Conservation (phyloP, 805 yeast genomes). For the Geotrichum ghanense region DNA sequence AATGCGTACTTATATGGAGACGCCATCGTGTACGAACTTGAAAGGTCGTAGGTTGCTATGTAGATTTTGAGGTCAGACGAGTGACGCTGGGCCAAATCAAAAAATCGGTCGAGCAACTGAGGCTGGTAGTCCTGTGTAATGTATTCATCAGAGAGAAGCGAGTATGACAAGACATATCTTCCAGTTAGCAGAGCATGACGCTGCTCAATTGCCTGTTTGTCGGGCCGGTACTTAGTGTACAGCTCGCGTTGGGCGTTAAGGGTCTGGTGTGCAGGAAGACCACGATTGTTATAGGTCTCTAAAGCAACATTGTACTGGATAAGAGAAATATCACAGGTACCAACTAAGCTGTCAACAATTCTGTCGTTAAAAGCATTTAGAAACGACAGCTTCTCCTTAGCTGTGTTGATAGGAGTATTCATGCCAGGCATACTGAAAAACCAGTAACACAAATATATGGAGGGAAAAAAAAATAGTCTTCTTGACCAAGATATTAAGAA, state of each 20-base stretch:
- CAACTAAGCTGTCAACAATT: not conserved
- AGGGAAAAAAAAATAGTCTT: no score
- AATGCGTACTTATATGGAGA: not conserved
- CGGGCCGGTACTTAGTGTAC: not conserved
- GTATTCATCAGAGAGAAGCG: not conserved
- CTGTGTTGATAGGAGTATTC: not conserved
- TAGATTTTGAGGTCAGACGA: not conserved
- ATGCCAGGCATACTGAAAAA: no score
- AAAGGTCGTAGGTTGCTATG: not conserved
- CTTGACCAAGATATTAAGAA: no score
- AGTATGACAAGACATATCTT: not conserved
- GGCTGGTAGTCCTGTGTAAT: not conserved
- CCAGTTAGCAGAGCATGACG: not conserved
- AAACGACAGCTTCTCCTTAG: not conserved
- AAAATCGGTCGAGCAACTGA: not conserved
- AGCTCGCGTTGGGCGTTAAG: not conserved
- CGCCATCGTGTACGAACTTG: not conserved
- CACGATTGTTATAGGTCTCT: not conserved
- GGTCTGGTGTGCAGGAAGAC: not conserved
- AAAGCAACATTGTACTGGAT: conserved; percentile 1
- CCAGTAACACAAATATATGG: no score
- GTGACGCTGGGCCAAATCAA: not conserved
- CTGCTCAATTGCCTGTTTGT: not conserved
- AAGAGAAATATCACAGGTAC: not conserved
- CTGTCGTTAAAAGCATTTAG: not conserved